Evolutionary conservation across 1,284 basidiomycete species (phyloP).

Genomic region (Pterula multifida): DNA sequence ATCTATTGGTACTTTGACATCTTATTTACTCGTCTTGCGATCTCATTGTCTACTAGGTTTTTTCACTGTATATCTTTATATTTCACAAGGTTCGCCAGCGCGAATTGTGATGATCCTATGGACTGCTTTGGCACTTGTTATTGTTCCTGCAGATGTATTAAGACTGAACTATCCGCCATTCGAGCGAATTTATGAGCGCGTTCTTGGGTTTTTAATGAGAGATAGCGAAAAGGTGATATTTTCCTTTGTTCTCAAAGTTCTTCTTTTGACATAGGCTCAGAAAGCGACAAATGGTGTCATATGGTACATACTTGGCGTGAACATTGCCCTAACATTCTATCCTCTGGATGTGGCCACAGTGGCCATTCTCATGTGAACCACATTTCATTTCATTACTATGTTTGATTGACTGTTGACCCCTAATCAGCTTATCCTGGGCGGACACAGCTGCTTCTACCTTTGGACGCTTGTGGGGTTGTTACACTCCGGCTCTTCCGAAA

Average conservation of each 20-base stretch:
- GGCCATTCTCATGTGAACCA: constrained; percentile 74
- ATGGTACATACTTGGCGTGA: constrained; percentile 91
- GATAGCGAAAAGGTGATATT: constrained; percentile 69
- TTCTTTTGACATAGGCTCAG: constrained; percentile 20
- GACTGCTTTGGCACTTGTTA: constrained; percentile 47
- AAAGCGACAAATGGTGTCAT: constrained; percentile 79
- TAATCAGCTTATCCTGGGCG: constrained; percentile 81
- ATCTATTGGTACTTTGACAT: constrained; percentile 62
- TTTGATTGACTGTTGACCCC: constrained; percentile 5
- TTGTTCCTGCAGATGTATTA: constrained; percentile 70
- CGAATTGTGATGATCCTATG: constrained; percentile 57
- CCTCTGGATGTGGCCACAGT: constrained; percentile 84
- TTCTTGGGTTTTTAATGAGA: constrained; percentile 86
- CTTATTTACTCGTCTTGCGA: constrained; percentile 4
- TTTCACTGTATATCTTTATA: constrained; percentile 70
- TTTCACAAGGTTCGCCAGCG: constrained; percentile 39
- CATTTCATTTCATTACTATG: constrained; percentile 5
- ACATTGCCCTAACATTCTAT: constrained; percentile 70
- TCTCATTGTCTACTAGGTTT: constrained; percentile 45
- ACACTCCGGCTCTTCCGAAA: constrained; percentile 65
- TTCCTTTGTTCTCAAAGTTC: not conserved
- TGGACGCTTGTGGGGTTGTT: constrained; percentile 74
- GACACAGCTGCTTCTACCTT: constrained; percentile 93
- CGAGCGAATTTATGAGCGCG: constrained; percentile 65
- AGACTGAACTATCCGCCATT: constrained; percentile 64